These are phyloP conservation scores for Saccharomyces mikatae DNA, from an alignment of 805 yeast species.

Conservation along the genomic window DNA sequence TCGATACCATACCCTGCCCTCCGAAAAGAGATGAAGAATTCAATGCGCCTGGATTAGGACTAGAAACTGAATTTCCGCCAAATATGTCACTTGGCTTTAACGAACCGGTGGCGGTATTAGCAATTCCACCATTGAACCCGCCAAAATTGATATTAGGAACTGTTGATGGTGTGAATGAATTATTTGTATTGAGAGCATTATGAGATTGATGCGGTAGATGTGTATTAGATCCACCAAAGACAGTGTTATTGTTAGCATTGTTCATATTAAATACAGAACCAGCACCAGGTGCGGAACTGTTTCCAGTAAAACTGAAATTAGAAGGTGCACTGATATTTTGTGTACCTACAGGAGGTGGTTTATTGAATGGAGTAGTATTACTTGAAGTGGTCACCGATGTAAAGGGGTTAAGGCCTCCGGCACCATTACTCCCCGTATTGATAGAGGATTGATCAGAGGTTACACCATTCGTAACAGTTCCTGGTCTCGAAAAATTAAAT, in stretches of 20 bases:
- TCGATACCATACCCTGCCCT: background rate
- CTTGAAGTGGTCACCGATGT: background rate
- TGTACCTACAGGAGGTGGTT: background rate
- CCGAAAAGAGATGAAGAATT: background rate
- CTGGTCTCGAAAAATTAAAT: background rate
- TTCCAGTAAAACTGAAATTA: background rate
- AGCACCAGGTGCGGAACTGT: background rate
- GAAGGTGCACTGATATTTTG: background rate
- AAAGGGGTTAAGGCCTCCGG: background rate
- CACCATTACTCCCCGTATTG: background rate
- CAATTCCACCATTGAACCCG: conserved; percentile 3
- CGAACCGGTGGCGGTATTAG: conserved; percentile 12
- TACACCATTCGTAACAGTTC: background rate
- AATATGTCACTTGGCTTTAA: conserved; percentile 8
- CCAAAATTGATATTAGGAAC: conserved; percentile 25
- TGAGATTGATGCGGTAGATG: background rate
- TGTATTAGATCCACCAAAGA: conserved; percentile 12
- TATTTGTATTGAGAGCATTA: conserved; percentile 1
- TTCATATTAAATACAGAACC: background rate
- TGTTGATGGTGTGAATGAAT: conserved; percentile 20
- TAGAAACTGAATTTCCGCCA: conserved; percentile 1
- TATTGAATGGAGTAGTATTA: background rate
- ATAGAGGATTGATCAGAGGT: background rate
- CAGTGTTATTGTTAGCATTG: conserved; percentile 13
- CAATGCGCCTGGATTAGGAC: background rate